These are phyloP conservation scores for Thozetella sp. DNA, from an alignment of 495 filamentous ascomycete genomes.

Conservation along the genomic window DNA sequence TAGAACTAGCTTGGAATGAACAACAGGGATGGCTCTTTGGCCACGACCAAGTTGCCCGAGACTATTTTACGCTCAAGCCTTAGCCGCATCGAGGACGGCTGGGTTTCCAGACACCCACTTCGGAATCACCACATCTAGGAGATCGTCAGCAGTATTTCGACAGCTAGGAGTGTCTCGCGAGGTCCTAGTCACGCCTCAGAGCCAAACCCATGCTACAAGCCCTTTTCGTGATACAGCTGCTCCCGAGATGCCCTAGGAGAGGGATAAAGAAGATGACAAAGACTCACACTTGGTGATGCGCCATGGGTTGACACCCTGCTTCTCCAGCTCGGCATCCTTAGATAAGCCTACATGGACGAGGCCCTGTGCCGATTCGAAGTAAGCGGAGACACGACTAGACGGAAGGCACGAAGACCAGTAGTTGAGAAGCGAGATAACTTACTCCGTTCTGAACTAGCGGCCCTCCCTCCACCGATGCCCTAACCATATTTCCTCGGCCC, in stretches of 20 bases:
- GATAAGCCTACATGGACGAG: constrained; percentile 17
- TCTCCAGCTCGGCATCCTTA: constrained; percentile 19
- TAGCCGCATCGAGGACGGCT: too few relatives aligned
- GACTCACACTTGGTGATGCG: constrained; percentile 21
- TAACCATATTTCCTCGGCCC: constrained; percentile 12
- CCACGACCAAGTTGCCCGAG: too few relatives aligned
- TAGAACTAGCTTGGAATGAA: too few relatives aligned
- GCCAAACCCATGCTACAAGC: neutral
- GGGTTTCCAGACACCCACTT: too few relatives aligned
- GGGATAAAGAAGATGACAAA: neutral
- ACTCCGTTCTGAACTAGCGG: constrained; percentile 26
- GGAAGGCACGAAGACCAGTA: neutral
- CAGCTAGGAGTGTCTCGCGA: too few relatives aligned
- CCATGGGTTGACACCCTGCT: constrained; percentile 26
- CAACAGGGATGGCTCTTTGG: too few relatives aligned
- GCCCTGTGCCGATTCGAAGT: constrained; percentile 1
- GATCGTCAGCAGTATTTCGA: too few relatives aligned
- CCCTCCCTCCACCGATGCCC: constrained; percentile 7
- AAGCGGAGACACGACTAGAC: neutral
- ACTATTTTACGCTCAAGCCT: too few relatives aligned
- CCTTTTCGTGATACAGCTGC: neutral
- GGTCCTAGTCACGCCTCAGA: too few relatives aligned
- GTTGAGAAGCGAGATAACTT: neutral
- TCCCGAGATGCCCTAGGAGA: neutral
- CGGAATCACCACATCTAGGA: too few relatives aligned